Evolutionary conservation across 495 filamentous ascomycete genomes (phyloP).

Genomic region (Annulohypoxylon stygium): DNA sequence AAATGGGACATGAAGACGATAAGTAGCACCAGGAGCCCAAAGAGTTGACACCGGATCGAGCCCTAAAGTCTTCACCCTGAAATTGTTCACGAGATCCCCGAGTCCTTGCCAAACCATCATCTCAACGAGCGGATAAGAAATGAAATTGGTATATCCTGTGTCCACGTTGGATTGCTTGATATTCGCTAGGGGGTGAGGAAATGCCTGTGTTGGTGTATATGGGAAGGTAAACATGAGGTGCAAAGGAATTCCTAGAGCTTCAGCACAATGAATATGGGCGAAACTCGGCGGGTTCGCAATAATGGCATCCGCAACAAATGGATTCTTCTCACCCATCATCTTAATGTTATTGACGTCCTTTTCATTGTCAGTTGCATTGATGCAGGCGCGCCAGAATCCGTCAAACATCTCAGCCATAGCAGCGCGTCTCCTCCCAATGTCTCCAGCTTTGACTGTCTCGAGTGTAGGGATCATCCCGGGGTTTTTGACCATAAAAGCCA

Average conservation of each 20-base stretch:
- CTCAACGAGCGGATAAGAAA: slow-evolving; percentile 78
- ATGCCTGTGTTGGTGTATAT: slow-evolving; percentile 72
- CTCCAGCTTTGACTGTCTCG: slow-evolving; percentile 73
- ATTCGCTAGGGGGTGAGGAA: slow-evolving; percentile 78
- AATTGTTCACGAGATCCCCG: slow-evolving; percentile 75
- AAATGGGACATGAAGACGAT: slow-evolving; percentile 70
- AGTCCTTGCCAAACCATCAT: slow-evolving; percentile 76
- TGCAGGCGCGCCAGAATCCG: slow-evolving; percentile 72
- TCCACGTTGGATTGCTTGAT: slow-evolving; percentile 72
- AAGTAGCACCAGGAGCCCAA: slow-evolving; percentile 74
- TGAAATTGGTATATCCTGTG: slow-evolving; percentile 72
- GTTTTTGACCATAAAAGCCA: slow-evolving; percentile 88
- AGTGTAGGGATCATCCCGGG: slow-evolving; percentile 76
- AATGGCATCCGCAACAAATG: slow-evolving; percentile 79
- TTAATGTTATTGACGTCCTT: slow-evolving; percentile 62
- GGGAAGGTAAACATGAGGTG: slow-evolving; percentile 77
- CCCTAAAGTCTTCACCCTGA: slow-evolving; percentile 69
- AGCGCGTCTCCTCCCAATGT: slow-evolving; percentile 69
- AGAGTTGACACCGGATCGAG: slow-evolving; percentile 72
- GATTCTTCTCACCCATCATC: slow-evolving; percentile 65
- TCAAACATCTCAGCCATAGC: slow-evolving; percentile 73
- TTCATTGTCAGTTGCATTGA: slow-evolving; percentile 69
- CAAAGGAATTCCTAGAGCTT: slow-evolving; percentile 72
- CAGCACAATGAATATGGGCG: slow-evolving; percentile 74
- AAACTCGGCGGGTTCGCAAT: slow-evolving; percentile 78